phyloP scores from a whole-genome alignment of 805 yeast genomes.

The Candida krabiensis region DNA sequence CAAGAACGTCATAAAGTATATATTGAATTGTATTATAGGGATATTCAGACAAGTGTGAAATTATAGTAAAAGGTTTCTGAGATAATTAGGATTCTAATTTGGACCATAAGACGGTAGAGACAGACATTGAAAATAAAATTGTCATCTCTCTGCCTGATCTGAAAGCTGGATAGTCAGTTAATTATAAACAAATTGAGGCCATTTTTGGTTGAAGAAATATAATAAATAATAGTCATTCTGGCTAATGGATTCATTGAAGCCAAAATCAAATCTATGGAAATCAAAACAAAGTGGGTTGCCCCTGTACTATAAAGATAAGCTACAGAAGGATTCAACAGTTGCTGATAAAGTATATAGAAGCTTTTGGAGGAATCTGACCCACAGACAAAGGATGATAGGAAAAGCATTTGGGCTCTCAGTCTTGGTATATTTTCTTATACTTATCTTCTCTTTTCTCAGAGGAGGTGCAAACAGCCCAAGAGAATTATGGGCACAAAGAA shows the following conservation, averaged over 20 bases:
- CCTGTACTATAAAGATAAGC: constrained; percentile 54
- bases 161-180: too few relatives aligned
- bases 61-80: too few relatives aligned
- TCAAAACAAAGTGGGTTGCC: constrained; percentile 39
- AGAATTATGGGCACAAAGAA: constrained; percentile 47
- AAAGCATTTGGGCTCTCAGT: constrained; percentile 43
- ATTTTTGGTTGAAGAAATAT: too few relatives aligned
- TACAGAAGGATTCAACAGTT: constrained; percentile 20
- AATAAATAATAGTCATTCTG: too few relatives aligned
- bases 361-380: constrained; percentile 13
- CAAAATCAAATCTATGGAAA: constrained; percentile 22
- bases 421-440: constrained; percentile 42
- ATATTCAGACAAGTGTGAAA: too few relatives aligned
- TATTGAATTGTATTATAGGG: too few relatives aligned
- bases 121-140: too few relatives aligned
- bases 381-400: constrained; percentile 38
- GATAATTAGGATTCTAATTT: too few relatives aligned
- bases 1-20: too few relatives aligned
- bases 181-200: too few relatives aligned
- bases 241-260: constrained; percentile 3
- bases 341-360: constrained; percentile 14
- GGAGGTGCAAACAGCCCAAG: constrained; percentile 10
- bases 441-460: constrained; percentile 21
- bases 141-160: too few relatives aligned
- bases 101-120: too few relatives aligned